Percentiles rank a stretch among this genome's conserved stretches.
Conservation (phyloP, 139 green algal species). For the Trebouxia sp. region DNA sequence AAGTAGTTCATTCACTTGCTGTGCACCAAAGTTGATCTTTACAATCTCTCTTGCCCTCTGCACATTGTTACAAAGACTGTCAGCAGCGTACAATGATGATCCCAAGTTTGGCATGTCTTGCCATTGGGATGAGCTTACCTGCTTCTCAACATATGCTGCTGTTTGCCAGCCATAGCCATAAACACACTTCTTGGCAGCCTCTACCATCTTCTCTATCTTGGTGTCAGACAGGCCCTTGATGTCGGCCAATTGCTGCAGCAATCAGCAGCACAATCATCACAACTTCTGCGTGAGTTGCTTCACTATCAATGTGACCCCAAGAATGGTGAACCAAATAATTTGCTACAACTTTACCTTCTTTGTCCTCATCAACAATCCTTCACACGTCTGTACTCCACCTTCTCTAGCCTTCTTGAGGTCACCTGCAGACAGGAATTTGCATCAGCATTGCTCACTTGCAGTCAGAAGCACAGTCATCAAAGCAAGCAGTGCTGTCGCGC, state of each 20-base stretch:
- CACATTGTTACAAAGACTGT: too few species aligned
- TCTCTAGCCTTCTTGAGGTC: conserved; percentile 94
- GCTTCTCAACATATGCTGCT: conserved; percentile 38
- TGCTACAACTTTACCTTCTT: conserved; percentile 63
- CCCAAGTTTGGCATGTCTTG: too few species aligned
- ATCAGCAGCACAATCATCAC: not conserved
- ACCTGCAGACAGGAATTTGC: conserved; percentile 34
- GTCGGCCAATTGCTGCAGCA: conserved; percentile 68
- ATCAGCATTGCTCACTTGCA: not conserved
- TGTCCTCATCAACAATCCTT: conserved; percentile 81
- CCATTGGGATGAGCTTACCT: not conserved
- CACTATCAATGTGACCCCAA: not conserved
- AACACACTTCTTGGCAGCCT: conserved; percentile 64
- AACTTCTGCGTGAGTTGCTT: not conserved
- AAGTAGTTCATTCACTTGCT: conserved; percentile 78
- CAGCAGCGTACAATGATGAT: too few species aligned
- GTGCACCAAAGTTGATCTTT: conserved; percentile 68
- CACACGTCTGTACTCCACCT: conserved; percentile 75
- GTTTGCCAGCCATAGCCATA: conserved; percentile 39
- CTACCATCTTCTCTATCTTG: conserved; percentile 94
- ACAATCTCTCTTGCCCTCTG: conserved; percentile 63
- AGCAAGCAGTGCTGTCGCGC: conserved; percentile 4
- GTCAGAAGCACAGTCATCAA: not conserved
- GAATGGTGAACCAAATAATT: not conserved
- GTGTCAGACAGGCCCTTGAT: conserved; percentile 93